These are phyloP conservation scores for Chytriomyces hyalinus DNA, from an alignment of 192 early-diverging fungal species.

Conservation along the genomic window DNA sequence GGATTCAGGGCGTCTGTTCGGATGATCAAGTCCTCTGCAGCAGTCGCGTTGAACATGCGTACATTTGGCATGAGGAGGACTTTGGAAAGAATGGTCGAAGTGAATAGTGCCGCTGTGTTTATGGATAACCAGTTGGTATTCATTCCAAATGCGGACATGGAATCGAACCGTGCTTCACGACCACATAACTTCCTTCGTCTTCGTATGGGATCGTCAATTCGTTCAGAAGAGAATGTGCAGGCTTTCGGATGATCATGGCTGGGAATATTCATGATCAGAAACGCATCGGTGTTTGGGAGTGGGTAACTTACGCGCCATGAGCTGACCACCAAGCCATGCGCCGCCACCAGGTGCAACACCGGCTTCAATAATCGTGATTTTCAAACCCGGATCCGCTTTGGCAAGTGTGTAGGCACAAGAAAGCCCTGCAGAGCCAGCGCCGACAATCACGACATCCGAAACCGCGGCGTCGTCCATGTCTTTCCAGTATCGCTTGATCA, in stretches of 20 bases:
- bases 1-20: conserved; percentile 42
- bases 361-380: conserved; percentile 74
- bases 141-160: not conserved
- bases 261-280: conserved; percentile 14
- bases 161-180: conserved; percentile 55
- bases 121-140: not conserved
- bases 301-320: conserved; percentile 40
- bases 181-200: conserved; percentile 74
- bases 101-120: conserved; percentile 66
- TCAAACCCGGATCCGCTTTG: conserved; percentile 64
- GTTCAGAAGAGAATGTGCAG: conserved; percentile 65
- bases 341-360: conserved; percentile 75
- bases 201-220: conserved; percentile 73
- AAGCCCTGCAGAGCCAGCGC: conserved; percentile 72
- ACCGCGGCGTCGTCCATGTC: conserved; percentile 69
- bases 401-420: conserved; percentile 70
- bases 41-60: conserved; percentile 77
- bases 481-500: conserved; percentile 57
- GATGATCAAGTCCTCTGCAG: conserved; percentile 75
- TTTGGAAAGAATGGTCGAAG: conserved; percentile 73
- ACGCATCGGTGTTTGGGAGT: not conserved
- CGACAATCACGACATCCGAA: conserved; percentile 76
- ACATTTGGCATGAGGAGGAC: conserved; percentile 56
- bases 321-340: conserved; percentile 76
- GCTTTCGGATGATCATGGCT: conserved; percentile 76